Evolutionary conservation across 2,329 filamentous ascomycete genomes (phyloP).

Genomic region (Eutypella sp.): DNA sequence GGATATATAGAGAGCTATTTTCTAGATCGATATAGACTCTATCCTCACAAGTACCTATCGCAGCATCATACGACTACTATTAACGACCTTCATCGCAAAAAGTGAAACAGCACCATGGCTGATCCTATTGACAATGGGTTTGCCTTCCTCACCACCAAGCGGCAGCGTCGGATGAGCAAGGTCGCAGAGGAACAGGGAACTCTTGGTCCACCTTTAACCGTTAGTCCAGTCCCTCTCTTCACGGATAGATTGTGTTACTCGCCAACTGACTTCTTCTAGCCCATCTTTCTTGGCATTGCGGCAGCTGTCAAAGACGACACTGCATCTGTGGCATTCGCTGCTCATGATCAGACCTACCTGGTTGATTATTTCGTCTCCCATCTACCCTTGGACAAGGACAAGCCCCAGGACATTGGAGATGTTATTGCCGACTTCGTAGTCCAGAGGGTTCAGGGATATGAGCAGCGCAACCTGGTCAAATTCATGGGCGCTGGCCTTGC

Average conservation of each 20-base stretch:
- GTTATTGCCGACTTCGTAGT: conserved; percentile 58
- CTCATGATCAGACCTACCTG: conserved; percentile 71
- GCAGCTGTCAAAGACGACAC: conserved; percentile 46
- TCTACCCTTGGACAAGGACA: conserved; percentile 41
- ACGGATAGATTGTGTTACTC: not conserved
- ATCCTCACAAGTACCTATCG: no score
- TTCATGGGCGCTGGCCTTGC: conserved; percentile 71
- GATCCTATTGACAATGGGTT: not conserved
- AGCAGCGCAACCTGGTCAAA: conserved; percentile 63
- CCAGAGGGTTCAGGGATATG: conserved; percentile 51
- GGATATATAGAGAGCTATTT: no score
- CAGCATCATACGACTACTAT: no score
- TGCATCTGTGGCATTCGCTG: conserved; percentile 59
- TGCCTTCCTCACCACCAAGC: not conserved
- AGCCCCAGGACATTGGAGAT: conserved; percentile 34
- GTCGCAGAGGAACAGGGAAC: not conserved
- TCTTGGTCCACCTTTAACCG: not conserved
- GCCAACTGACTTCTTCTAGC: conserved; percentile 29
- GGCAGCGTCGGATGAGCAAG: not conserved
- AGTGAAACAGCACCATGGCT: not conserved
- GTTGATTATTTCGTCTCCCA: conserved; percentile 65
- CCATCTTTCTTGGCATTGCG: conserved; percentile 59
- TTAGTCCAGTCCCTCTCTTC: not conserved
- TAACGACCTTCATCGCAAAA: not conserved
- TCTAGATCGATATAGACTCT: no score